Evolutionary conservation across 257 asterid species (phyloP), one percentile per base, ranked within the genome.

Genomic region (Solanum bulbocastanum): DNA sequence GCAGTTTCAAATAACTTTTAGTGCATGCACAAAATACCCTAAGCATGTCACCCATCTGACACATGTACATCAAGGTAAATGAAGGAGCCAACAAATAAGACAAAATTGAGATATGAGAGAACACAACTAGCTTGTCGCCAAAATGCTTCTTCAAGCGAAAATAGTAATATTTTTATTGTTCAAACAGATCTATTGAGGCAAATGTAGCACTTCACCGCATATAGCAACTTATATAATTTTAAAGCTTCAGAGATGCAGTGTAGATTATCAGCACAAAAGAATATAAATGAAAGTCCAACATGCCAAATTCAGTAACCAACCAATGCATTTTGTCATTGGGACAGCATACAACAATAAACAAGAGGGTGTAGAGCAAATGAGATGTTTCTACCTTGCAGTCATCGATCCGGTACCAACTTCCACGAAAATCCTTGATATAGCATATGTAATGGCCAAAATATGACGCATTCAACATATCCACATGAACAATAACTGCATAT

Each of bases 401-500:
- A 91, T 97, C 99, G 82, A 97, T 89, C 91, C 97, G 91, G 89
- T 95, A 93, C 99, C 99, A 97, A 78, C 90, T 93, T 86, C 98
- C 99, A 73, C 89, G 83, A 86, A 95, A 94, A 88, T 97, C 99
- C 90, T 95, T 96, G 83, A 94, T 87, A 88, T 93, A 97, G 94
- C 99, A 97, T 88, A 97, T 95, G 91, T 97, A 97, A 90, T 97
- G 99, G 83, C 99, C 99, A 86, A 97, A 97, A 89, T 89, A 97
- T 18, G 99, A 97, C 62, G 99, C 99, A 92, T 97, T 97, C 89
- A 97, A 93, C 99, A 96, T 96, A 93, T 97, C 99, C 90, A 97
- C 91, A 69, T 97, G 99, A 84, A 97, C 99, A 62, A 97, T 95
- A 90, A 97, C 98, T 40, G 99, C 99, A 93, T 97, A 97, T 37